Conservation (phyloP, 192 early-diverging fungal genomes). For the Coemansia sp. region DNA sequence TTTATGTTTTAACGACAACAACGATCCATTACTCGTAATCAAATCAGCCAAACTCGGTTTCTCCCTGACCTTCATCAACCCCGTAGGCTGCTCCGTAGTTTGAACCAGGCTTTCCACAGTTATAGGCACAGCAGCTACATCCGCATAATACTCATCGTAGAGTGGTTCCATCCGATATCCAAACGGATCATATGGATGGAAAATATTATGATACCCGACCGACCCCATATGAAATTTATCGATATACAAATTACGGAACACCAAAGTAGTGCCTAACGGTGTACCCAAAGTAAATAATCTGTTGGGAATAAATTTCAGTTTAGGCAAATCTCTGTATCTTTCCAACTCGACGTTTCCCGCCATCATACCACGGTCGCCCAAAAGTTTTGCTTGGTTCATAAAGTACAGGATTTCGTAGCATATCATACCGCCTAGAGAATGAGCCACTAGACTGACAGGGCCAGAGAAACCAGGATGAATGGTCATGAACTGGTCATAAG, state of each 20-base stretch:
- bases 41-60: too few relatives aligned
- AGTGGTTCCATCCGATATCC: constrained; percentile 73
- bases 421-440: constrained; percentile 70
- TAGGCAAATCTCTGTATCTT: constrained; percentile 23
- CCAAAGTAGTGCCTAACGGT: constrained; percentile 59
- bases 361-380: background rate
- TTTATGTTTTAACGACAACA: too few relatives aligned
- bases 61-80: too few relatives aligned
- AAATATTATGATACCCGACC: constrained; percentile 68
- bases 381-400: constrained; percentile 11
- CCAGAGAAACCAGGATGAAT: constrained; percentile 66
- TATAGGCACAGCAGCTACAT: constrained; percentile 54
- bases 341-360: constrained; percentile 58
- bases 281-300: constrained; percentile 37
- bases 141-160: constrained; percentile 53
- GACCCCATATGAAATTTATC: constrained; percentile 55
- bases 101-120: background rate
- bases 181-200: constrained; percentile 74
- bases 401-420: constrained; percentile 65
- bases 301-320: constrained; percentile 25
- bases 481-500: constrained; percentile 57
- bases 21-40: too few relatives aligned
- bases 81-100: too few relatives aligned
- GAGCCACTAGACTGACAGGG: constrained; percentile 60
- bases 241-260: constrained; percentile 62